Percentiles rank a stretch among this genome's conserved stretches.
Evolutionary conservation across 768 basidiomycete species (phyloP).

Genomic region (Serendipita indica): DNA sequence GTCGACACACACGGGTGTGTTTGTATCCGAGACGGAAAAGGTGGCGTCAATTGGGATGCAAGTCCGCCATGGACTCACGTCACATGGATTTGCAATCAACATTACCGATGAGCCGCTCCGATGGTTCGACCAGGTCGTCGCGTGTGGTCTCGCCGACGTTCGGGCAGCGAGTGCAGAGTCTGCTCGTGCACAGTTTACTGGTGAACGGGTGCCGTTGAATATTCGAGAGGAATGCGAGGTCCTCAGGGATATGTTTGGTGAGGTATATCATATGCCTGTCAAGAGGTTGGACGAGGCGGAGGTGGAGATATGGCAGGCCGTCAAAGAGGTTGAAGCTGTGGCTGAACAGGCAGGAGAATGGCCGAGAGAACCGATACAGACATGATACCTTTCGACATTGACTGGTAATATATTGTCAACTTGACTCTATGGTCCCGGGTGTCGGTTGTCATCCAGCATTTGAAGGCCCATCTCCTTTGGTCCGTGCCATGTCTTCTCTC

Average conservation of each 20-base stretch:
- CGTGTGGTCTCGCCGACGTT: conserved; percentile 81
- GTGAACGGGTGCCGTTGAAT: background rate
- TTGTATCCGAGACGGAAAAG: conserved; percentile 65
- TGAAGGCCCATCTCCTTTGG: too few relatives aligned
- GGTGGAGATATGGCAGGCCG: conserved; percentile 7
- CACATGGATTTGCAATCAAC: conserved; percentile 91
- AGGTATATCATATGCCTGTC: conserved; percentile 10
- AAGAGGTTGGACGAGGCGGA: conserved; percentile 7
- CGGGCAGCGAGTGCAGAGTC: conserved; percentile 39
- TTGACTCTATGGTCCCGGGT: too few relatives aligned
- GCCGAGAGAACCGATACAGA: background rate
- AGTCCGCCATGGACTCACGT: conserved; percentile 84
- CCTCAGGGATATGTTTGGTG: conserved; percentile 10
- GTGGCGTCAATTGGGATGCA: conserved; percentile 94
- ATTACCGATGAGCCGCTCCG: conserved; percentile 60
- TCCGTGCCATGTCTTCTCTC: too few relatives aligned
- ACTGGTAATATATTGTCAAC: too few relatives aligned
- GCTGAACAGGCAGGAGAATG: conserved; percentile 13
- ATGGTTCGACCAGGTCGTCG: conserved; percentile 83
- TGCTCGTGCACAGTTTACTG: background rate
- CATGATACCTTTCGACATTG: too few relatives aligned
- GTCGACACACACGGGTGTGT: conserved; percentile 82
- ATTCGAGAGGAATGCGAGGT: conserved; percentile 11
- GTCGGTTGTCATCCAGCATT: too few relatives aligned
- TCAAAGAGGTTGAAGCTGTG: conserved; percentile 14